These are phyloP conservation scores for Wickerhamiella australiensis DNA, from an alignment of 805 yeast genomes.

Conservation along the genomic window DNA sequence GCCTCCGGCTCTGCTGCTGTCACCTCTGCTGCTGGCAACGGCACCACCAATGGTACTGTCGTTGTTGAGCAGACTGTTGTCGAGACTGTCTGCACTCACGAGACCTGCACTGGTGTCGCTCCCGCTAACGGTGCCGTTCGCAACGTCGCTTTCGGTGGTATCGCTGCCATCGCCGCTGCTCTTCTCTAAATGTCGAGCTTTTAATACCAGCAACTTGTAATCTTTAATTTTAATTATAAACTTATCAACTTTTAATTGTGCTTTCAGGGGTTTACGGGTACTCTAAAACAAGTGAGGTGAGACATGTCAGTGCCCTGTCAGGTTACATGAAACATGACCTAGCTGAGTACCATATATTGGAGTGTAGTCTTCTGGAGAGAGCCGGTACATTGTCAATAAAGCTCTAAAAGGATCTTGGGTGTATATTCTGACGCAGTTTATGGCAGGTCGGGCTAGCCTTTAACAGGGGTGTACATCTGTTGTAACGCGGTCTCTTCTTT, in stretches of 20 bases:
- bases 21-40: background rate
- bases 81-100: slow-evolving; percentile 11
- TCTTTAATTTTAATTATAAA: background rate
- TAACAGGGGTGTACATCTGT: no score
- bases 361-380: no score
- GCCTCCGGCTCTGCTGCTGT: background rate
- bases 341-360: no score
- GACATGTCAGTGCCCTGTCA: no score
- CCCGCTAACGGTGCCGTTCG: slow-evolving; percentile 8
- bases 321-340: no score
- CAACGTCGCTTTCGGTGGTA: slow-evolving; percentile 5
- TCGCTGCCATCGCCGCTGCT: slow-evolving; percentile 8
- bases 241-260: background rate
- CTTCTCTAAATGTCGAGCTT: slow-evolving; percentile 1
- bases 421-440: no score
- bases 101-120: slow-evolving; percentile 7
- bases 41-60: slow-evolving; percentile 7
- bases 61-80: slow-evolving; percentile 5
- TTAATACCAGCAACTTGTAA: background rate
- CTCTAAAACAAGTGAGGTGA: background rate
- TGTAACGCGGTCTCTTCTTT: no score
- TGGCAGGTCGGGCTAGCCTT: no score
- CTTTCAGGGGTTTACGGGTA: background rate
- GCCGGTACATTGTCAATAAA: no score
- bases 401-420: no score